Base-by-base conservation (phyloP, 179 eudicot species). In the Pouteria campechiana region DNA sequence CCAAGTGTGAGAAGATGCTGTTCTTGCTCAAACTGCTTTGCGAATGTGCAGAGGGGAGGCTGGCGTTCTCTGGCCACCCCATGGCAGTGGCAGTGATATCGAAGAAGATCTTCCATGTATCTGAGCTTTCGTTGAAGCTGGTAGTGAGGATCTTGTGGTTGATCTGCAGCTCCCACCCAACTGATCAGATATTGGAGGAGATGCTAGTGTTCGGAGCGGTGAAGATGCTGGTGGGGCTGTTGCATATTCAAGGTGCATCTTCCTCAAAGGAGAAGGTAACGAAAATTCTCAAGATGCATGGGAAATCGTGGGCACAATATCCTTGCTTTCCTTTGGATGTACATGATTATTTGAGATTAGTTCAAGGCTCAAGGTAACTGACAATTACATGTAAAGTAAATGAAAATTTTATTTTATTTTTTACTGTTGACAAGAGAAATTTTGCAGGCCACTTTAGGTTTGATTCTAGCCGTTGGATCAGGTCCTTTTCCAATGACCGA, bases 11-110 rank as follows among this genome's bases (percentile, higher is more conserved):
- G 57, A 58, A 73, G 7, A 67, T 59, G 0, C 24, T 89, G 64
- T 41, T 60, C 30, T 37, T 74, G 38, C 48, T 89, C 14, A 83
- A 78, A 17, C 57, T 78, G 30, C 12, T 85, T 4, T 81, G 95
- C 25, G 89, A 86, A 37, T 76, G 86, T 30, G 89, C 95, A 0
- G 95, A 89, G 3, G 97, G 95, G 9, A 63, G 95, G 50, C 61
- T 83, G 29, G 95, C 65, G 2, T 57, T 89, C 1, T 48, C 64
- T 0, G 78, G 71, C 10, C 97, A 88, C 13, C 70, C 58, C 5
- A 43, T 82, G 7, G 89, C 83, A n/a, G 46, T 89, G 13, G 81
- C 78, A 0, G 69, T 75, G 0, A 62, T 89, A 32, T 52, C 89
- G 2, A 78, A 85, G 56, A 89, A 81, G 54, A 53, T 89, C 23